Evolutionary conservation across 2,329 filamentous ascomycete species (phyloP).

Genomic region (Aureobasidium lini): DNA sequence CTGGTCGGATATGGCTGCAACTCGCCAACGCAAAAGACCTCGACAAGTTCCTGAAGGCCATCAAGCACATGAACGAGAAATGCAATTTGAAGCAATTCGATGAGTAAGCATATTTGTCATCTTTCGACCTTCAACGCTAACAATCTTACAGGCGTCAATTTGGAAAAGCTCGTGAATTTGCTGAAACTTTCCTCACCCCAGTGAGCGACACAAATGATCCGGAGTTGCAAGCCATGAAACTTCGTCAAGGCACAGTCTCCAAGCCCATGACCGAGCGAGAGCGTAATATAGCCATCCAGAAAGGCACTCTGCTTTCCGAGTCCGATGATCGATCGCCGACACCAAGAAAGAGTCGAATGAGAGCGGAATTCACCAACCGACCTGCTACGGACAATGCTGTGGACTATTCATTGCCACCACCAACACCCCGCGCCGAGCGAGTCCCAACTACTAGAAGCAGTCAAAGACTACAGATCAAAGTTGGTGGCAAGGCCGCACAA

Average conservation of each 20-base stretch:
- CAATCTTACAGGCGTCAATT: background rate
- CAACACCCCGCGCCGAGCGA: background rate
- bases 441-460: background rate
- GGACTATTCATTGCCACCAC: background rate
- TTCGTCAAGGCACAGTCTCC: background rate
- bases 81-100: background rate
- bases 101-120: background rate
- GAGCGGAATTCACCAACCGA: background rate
- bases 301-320: background rate
- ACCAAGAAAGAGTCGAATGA: background rate
- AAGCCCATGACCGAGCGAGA: background rate
- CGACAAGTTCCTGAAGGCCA: background rate
- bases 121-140: background rate
- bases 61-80: background rate
- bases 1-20: background rate
- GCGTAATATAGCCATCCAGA: background rate
- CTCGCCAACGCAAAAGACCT: background rate
- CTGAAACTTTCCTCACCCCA: background rate
- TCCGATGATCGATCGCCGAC: background rate
- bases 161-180: background rate
- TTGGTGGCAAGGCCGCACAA: background rate
- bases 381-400: background rate
- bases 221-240: background rate
- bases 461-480: background rate
- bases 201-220: background rate